Evolutionary conservation across 164 flowering plant species (phyloP).

Genomic region (Magnolia kwangsiensis): DNA sequence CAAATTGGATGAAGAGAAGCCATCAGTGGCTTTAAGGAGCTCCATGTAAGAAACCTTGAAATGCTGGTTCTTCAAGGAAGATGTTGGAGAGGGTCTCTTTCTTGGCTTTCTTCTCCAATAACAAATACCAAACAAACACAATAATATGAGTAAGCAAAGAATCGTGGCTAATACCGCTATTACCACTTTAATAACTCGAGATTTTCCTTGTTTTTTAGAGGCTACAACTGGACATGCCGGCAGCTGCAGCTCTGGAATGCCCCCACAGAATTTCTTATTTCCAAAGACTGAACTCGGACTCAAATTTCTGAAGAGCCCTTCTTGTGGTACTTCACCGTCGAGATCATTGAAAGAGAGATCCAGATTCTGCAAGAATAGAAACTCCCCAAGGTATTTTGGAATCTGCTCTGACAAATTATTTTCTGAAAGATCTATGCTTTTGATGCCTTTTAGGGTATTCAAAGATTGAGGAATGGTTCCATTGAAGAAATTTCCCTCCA

Average conservation of each 20-base stretch:
- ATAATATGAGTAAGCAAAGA: background rate
- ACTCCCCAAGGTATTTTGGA: conserved; percentile 3
- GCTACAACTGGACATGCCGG: background rate
- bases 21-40: conserved; percentile 15
- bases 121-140: background rate
- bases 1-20: conserved; percentile 13
- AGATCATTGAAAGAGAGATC: conserved; percentile 34
- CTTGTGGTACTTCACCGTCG: background rate
- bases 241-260: background rate
- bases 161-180: background rate
- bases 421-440: conserved; percentile 15
- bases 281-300: background rate
- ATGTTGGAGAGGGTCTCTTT: too few relatives aligned
- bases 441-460: conserved; percentile 8
- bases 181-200: background rate
- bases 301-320: background rate
- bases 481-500: conserved; percentile 23
- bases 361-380: conserved; percentile 5
- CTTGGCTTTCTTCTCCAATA: background rate
- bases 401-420: conserved; percentile 18
- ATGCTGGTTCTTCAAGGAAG: background rate
- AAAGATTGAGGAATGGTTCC: conserved; percentile 27
- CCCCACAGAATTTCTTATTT: background rate
- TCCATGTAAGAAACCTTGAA: conserved; percentile 13
- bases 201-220: background rate